Conservation (phyloP, 2,329 filamentous ascomycete genomes). For the Epichloe sylvatica region DNA sequence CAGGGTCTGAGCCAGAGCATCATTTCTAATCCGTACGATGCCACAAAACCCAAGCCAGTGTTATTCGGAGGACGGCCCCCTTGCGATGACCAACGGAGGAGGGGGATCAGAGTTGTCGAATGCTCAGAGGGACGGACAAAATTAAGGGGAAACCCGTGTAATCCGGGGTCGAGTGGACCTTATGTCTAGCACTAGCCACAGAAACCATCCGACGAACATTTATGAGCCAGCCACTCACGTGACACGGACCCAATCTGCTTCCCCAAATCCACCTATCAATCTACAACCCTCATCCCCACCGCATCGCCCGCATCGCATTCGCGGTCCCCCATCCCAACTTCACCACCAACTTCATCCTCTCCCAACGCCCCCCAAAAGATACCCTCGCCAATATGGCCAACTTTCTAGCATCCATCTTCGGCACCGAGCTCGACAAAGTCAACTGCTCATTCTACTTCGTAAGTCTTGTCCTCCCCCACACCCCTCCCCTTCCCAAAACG, state of each 20-base stretch:
- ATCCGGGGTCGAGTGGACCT: no score
- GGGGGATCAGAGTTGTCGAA: neutral
- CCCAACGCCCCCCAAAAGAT: neutral
- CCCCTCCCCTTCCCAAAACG: neutral
- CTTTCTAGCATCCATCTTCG: conserved; percentile 98
- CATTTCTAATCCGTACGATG: neutral
- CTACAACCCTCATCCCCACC: neutral
- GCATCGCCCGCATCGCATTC: conserved; percentile 1
- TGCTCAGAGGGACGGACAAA: neutral
- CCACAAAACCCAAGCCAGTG: neutral
- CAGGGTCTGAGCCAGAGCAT: neutral
- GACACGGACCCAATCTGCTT: conserved; percentile 9
- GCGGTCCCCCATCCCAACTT: neutral
- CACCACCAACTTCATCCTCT: neutral
- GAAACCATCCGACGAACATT: conserved; percentile 5
- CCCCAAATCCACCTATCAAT: neutral
- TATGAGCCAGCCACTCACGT: conserved; percentile 20
- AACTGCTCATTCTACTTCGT: conserved; percentile 92
- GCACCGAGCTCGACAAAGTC: conserved; percentile 98
- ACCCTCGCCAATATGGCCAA: conserved; percentile 57
- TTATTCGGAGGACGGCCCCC: neutral
- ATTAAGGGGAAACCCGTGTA: neutral
- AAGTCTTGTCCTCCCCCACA: conserved; percentile 9
- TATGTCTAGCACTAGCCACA: conserved; percentile 1
- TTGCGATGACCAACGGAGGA: neutral